Percentiles rank a stretch among this genome's conserved stretches.
These are phyloP conservation scores for Alloteropsis semialata DNA, from an alignment of 176 grass and related monocot genomes.

Conservation along the genomic window DNA sequence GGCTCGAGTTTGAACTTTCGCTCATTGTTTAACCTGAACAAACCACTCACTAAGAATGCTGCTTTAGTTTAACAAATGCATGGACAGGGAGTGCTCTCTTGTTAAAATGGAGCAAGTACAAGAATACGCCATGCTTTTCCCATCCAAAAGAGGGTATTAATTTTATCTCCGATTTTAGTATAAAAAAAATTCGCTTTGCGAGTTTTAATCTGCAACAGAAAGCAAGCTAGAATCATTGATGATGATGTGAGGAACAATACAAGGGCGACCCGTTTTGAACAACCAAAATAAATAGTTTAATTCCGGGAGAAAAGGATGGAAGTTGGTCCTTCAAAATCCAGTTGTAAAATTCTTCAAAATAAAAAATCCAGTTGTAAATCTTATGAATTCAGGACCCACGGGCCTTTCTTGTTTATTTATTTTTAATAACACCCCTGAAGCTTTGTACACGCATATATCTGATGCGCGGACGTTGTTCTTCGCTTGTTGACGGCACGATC, in stretches of 20 bases:
- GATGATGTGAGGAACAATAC: background rate
- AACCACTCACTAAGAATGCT: background rate
- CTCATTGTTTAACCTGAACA: background rate
- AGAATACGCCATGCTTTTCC: background rate
- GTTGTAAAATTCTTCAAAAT: too few relatives aligned
- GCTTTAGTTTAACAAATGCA: conserved; percentile 9
- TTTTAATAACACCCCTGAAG: too few relatives aligned
- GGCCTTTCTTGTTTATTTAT: background rate
- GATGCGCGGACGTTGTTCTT: background rate
- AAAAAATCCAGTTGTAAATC: background rate
- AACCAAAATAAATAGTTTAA: background rate
- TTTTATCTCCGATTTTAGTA: background rate
- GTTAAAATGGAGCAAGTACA: conserved; percentile 4
- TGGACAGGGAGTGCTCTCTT: background rate
- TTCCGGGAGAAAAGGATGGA: background rate
- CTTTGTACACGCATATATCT: background rate
- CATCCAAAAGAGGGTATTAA: background rate
- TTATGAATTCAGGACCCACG: background rate
- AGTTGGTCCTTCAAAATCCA: background rate
- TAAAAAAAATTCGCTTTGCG: background rate
- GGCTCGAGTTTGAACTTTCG: background rate
- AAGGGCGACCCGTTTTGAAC: background rate
- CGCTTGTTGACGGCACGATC: background rate
- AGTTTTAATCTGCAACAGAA: background rate
- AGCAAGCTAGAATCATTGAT: background rate